These are phyloP conservation scores for Nakazawaea ishiwadae DNA, from an alignment of 805 yeast species.

Conservation along the genomic window DNA sequence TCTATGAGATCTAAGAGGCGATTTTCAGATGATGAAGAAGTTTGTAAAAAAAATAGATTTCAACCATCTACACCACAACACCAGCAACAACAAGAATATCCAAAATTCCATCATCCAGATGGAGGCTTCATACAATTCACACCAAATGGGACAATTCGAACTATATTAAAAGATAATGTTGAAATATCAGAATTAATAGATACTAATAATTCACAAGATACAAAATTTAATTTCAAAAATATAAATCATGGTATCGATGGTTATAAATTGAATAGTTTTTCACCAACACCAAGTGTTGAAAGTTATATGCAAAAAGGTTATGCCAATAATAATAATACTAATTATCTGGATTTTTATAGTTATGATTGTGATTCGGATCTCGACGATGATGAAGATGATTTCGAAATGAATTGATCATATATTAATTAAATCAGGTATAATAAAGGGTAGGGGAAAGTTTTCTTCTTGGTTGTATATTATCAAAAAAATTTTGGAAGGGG, in stretches of 20 bases:
- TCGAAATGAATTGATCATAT: neutral
- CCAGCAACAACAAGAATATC: constrained; percentile 40
- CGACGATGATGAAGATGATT: constrained; percentile 18
- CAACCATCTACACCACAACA: constrained; percentile 14
- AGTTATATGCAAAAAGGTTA: constrained; percentile 29
- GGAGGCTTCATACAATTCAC: constrained; percentile 60
- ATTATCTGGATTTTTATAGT: constrained; percentile 11
- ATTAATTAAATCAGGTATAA: too few species aligned
- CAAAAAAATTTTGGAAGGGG: too few species aligned
- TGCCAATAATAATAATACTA: neutral
- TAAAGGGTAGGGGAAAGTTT: too few species aligned
- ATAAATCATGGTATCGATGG: constrained; percentile 31
- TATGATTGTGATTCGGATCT: constrained; percentile 23
- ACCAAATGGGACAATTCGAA: constrained; percentile 58
- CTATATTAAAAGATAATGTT: constrained; percentile 36
- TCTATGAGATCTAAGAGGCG: constrained; percentile 29
- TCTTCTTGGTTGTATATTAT: too few species aligned
- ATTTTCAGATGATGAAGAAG: constrained; percentile 27
- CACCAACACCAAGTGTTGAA: constrained; percentile 29
- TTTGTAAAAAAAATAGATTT: constrained; percentile 21
- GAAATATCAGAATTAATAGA: constrained; percentile 43
- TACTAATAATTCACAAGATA: constrained; percentile 28
- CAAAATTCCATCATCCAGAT: constrained; percentile 54
- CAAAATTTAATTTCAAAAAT: constrained; percentile 28
- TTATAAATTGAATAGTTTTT: constrained; percentile 22